Evolutionary conservation across 139 green algal species (phyloP).

Genomic region (Chlamydomonas incerta): DNA sequence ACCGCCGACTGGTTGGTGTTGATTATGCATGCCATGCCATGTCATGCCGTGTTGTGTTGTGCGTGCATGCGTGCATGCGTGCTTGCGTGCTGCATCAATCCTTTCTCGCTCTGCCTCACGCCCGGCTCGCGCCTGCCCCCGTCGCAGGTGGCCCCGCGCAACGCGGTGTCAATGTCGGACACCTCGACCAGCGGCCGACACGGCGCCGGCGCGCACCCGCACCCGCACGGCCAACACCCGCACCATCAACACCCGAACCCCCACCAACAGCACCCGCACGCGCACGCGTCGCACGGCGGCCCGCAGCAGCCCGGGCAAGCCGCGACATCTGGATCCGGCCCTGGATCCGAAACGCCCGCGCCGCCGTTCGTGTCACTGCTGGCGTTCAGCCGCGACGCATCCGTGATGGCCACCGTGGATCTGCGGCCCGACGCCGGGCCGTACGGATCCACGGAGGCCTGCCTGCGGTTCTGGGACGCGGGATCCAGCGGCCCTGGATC

Average conservation of each 20-base stretch:
- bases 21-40: neutral
- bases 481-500: neutral
- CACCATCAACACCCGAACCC: no score
- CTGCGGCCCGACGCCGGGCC: constrained; percentile 40
- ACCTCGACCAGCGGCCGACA: neutral
- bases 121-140: no score
- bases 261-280: no score
- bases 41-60: no score
- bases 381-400: constrained; percentile 59
- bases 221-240: no score
- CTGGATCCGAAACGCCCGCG: neutral
- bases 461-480: constrained; percentile 72
- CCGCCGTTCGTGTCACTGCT: constrained; percentile 58
- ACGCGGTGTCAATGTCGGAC: constrained; percentile 59
- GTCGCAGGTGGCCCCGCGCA: constrained; percentile 65
- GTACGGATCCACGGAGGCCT: constrained; percentile 41
- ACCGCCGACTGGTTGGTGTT: neutral
- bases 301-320: no score
- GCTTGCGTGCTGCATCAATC: no score
- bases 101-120: no score
- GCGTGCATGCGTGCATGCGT: no score
- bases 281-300: no score
- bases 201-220: no score
- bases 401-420: constrained; percentile 71
- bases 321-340: neutral